phyloP scores from a whole-genome alignment of 148 eudicot species.

The Amaranthus hypochondriacus region DNA sequence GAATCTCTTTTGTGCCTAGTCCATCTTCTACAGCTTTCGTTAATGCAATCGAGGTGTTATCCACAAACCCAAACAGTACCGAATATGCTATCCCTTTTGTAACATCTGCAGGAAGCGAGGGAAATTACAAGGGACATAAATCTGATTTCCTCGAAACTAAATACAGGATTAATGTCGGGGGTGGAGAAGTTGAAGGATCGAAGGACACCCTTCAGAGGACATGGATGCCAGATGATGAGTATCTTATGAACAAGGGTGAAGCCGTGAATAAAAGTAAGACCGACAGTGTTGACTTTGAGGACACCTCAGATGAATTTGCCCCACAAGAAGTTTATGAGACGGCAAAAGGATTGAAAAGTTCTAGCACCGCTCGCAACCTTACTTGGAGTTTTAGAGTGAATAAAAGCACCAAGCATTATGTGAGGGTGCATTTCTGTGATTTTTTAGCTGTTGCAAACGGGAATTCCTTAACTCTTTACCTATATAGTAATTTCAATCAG shows the following conservation, averaged over 20 bases:
- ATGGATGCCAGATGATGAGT: conserved; percentile 23
- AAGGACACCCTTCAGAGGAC: neutral
- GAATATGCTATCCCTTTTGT: conserved; percentile 6
- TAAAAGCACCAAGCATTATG: conserved; percentile 11
- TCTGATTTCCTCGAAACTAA: conserved; percentile 17
- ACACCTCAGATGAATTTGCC: neutral
- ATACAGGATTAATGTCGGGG: conserved; percentile 24
- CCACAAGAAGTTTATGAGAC: conserved; percentile 9
- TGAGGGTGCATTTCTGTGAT: conserved; percentile 44
- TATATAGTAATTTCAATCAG: conserved; percentile 6
- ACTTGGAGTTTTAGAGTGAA: conserved; percentile 40
- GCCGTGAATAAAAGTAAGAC: neutral
- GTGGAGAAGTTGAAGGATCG: neutral
- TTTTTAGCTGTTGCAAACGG: neutral
- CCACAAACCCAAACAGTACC: conserved; percentile 16
- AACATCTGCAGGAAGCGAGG: conserved; percentile 13
- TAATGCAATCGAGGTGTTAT: conserved; percentile 43
- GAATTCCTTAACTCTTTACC: conserved; percentile 19
- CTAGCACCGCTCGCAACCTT: conserved; percentile 24
- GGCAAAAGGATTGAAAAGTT: neutral
- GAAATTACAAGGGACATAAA: neutral
- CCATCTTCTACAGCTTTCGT: conserved; percentile 31
- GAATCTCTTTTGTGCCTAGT: conserved; percentile 32
- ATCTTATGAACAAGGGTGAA: conserved; percentile 5
- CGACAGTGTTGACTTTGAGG: neutral